Evolutionary conservation across 352 stramenopile genomes (phyloP), one percentile per base, ranked within the genome.

Genomic region (Phytopythium oedochilum): DNA sequence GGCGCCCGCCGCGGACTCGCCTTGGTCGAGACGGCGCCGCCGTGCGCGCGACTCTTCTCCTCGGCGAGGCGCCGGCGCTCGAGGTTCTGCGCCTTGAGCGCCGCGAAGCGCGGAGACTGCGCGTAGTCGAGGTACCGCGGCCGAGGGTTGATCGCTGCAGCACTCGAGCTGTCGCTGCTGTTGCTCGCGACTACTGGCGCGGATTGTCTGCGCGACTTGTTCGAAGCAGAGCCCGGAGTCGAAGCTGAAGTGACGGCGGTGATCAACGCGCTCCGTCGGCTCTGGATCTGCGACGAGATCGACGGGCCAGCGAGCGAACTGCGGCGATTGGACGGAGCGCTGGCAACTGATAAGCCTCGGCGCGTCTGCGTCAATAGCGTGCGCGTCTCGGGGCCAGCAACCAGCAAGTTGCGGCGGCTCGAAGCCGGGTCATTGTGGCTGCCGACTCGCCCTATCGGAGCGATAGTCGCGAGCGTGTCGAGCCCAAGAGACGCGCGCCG

Each of bases 91-190:
- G 65, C 62, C 59, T 74, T 77, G 8, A 57, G 71, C 35, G 63
- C 69, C 12, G 51, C 59, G 28, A 66, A 77, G n/a, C 65, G 69
- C 28, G 62, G 53, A 25, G 69, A 71, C 22, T 57, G 71, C 8
- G 63, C 55, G 50, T 77, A 77, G 54, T 71, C 57, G 56, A 77
- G 60, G 55, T 74, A 77, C 9, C 69, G 49, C 43, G 65, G 43
- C 17, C 54, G 38, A 2, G 40, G 39, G 0, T 39, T 38, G n/a
- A n/a, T 40, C 14, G 28, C 29, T 22, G 6, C 22, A 10, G 40
- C 38, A 15, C 38, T 44, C 8, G n/a, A 15, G 15, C 38, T 15
- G n/a, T 7, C n/a, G n/a, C 5, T 18, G 36, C 36, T 42, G 36
- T 42, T n/a, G 20, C 20, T 28, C 9, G 22, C 4, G 20, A 14